phyloP scores from a whole-genome alignment of 2,329 filamentous ascomycete species.

The Fusarium proliferatum region DNA sequence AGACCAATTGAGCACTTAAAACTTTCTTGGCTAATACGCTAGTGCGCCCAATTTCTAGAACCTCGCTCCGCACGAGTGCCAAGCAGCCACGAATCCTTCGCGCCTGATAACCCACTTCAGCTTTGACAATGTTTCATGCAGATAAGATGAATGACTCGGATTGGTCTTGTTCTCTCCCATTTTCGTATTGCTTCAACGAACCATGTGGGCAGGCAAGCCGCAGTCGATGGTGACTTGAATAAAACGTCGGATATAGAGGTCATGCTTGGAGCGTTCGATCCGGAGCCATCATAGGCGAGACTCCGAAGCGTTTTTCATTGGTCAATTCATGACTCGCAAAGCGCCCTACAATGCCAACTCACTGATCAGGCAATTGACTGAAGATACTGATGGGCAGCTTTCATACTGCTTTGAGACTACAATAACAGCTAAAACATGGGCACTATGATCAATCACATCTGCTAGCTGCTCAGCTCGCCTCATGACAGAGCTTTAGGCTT shows the following conservation, averaged over 20 bases:
- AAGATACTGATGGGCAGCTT: neutral
- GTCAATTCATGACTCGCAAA: neutral
- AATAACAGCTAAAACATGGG: neutral
- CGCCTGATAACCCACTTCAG: neutral
- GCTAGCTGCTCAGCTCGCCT: neutral
- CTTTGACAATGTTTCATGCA: neutral
- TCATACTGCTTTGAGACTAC: neutral
- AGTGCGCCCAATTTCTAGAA: neutral
- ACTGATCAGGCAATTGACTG: neutral
- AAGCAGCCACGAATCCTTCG: neutral
- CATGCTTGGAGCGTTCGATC: neutral
- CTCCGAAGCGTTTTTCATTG: neutral
- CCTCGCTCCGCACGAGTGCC: neutral
- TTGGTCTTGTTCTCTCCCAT: neutral
- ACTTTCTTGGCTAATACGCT: neutral
- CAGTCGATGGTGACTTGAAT: rapidly evolving
- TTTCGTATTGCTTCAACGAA: neutral
- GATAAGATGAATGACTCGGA: neutral
- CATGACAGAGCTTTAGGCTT: neutral
- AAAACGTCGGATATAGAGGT: neutral
- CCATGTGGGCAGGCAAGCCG: neutral
- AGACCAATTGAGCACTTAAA: neutral
- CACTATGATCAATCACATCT: neutral
- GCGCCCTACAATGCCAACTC: neutral
- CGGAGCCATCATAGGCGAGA: no score